A percentile compares a stretch with the other conserved stretches of the same genome.
phyloP scores from a whole-genome alignment of 805 yeast species.

The Yamadazyma laniorum region DNA sequence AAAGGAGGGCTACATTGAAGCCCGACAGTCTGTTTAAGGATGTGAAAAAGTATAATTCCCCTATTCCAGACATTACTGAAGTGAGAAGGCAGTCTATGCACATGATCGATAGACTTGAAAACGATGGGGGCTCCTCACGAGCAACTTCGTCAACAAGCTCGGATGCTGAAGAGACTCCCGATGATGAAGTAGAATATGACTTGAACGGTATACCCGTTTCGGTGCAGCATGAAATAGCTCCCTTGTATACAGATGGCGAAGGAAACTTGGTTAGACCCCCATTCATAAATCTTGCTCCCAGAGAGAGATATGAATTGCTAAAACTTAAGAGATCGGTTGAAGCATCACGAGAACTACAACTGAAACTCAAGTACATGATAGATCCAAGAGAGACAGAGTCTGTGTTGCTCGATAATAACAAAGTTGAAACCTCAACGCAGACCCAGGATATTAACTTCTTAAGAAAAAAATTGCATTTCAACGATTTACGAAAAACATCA shows the following conservation, averaged over 20 bases:
- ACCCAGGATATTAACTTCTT: slow-evolving; percentile 34
- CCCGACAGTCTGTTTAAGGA: slow-evolving; percentile 4
- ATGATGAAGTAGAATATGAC: slow-evolving; percentile 5
- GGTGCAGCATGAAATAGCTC: slow-evolving; percentile 33
- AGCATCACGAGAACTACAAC: slow-evolving; percentile 32
- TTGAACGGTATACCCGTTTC: too few relatives aligned
- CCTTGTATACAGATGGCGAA: slow-evolving; percentile 33
- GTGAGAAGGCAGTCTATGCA: slow-evolving; percentile 13
- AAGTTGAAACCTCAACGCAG: slow-evolving; percentile 43
- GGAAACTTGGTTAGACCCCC: slow-evolving; percentile 45
- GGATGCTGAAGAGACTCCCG: slow-evolving; percentile 1
- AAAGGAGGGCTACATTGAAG: slow-evolving; percentile 22
- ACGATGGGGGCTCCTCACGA: neutral
- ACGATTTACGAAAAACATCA: slow-evolving; percentile 7
- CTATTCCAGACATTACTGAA: slow-evolving; percentile 15
- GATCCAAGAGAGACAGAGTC: slow-evolving; percentile 40
- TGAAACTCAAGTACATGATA: slow-evolving; percentile 36
- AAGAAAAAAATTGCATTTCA: slow-evolving; percentile 27
- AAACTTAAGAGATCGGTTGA: slow-evolving; percentile 40
- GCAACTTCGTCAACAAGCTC: neutral
- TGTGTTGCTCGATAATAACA: slow-evolving; percentile 16
- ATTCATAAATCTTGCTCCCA: slow-evolving; percentile 42
- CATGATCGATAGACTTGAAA: slow-evolving; percentile 8
- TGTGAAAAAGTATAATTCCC: slow-evolving; percentile 11
- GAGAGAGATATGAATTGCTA: slow-evolving; percentile 41